These are phyloP conservation scores for Calocera viscosa DNA, from an alignment of 768 basidiomycete genomes.

Conservation along the genomic window DNA sequence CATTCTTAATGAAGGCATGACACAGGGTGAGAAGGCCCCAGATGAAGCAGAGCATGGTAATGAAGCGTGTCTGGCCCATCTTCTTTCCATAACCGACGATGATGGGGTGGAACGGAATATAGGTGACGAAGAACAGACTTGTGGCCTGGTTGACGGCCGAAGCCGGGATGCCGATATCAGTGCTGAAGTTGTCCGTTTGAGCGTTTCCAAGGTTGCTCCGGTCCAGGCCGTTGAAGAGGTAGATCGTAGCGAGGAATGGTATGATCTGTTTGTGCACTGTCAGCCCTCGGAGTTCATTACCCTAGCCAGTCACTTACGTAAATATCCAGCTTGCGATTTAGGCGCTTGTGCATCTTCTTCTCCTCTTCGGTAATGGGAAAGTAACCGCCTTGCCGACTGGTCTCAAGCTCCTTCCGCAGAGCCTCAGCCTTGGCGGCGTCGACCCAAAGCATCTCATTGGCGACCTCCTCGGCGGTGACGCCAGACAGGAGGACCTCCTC, in stretches of 20 bases:
- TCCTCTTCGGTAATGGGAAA: not conserved
- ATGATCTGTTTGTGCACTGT: not conserved
- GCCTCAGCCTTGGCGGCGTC: slow-evolving; percentile 3
- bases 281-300: not conserved
- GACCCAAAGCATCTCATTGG: slow-evolving; percentile 2
- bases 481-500: not conserved
- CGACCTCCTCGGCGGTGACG: not conserved
- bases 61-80: not conserved
- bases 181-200: slow-evolving; percentile 14
- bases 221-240: slow-evolving; percentile 15
- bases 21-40: not conserved
- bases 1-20: not conserved
- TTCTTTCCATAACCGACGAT: slow-evolving; percentile 5
- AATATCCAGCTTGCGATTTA: slow-evolving; percentile 1
- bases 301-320: not conserved
- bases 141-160: slow-evolving; percentile 14
- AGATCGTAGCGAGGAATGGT: slow-evolving; percentile 14
- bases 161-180: slow-evolving; percentile 14
- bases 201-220: slow-evolving; percentile 16
- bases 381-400: slow-evolving; percentile 1
- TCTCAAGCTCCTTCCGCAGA: not conserved
- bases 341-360: not conserved
- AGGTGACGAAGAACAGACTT: slow-evolving; percentile 17
- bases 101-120: slow-evolving; percentile 2
- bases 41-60: not conserved